Base-by-base conservation (phyloP, 768 basidiomycete species). In the Gelatoporia subvermispora region DNA sequence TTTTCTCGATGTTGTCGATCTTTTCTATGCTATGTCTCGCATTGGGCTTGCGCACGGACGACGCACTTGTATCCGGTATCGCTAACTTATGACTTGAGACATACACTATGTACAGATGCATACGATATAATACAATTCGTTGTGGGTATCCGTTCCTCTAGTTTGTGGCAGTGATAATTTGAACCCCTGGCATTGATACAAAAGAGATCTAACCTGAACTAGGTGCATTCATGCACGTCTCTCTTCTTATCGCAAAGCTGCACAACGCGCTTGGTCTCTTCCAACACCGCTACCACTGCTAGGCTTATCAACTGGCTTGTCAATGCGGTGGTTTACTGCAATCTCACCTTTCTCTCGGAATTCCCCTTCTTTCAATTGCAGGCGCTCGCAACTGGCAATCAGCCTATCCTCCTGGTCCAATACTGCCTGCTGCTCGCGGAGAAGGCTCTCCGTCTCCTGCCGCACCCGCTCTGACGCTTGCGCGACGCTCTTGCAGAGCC, bases 121-220 rank as follows among this genome's bases (percentile, higher is more conserved):
- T 31, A 31, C 28, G 28, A 13, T 31, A 31, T 31, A 31, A 31
- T 31, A 31, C 28, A 13, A 31, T 31, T 31, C 28, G 28, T 31
- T 31, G 28, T 13, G 28, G 28, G 16, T 41, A 20, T 95, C 63
- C 94, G 93, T 63, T 74, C 17, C 97, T 89, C 71, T 98, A 84
- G 59, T 83, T 96, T 60, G 90, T 87, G 3, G 77, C 81, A 58
- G 77, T 82, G 4, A 91, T 88, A 68, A 74, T 73, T 7, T 86
- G 98, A 47, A 87, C 85, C 60, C 95, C 83, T 3, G 17, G 36
- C 18, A 47, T 23, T 20, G 28, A 5, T 31, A 31, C 13, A 31
- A 13, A 13, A 13, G 67, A 98, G 53, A 99, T 98, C 55, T 96
- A 93, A 9, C 95, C 93, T 0, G 95, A 96, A 10, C 69, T 96